Conservation (phyloP, 768 basidiomycete genomes). For the Lactarius quietus region DNA sequence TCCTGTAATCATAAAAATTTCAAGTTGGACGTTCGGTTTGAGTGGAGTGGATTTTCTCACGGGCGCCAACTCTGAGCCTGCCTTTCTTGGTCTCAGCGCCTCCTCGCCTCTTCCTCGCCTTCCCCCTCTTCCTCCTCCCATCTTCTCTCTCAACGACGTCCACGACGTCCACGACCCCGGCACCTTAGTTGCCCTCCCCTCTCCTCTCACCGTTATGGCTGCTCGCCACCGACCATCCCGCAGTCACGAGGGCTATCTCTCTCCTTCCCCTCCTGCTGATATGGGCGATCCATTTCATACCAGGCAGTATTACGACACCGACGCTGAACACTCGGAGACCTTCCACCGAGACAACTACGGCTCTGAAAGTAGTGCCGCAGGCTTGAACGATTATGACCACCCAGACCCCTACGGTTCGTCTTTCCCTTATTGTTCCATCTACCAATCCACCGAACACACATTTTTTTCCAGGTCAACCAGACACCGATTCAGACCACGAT, state of each 20-base stretch:
- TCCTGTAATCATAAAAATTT: not conserved
- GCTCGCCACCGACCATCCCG: conserved; percentile 52
- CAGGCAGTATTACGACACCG: conserved; percentile 63
- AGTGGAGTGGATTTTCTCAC: no score
- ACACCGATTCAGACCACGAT: conserved; percentile 81
- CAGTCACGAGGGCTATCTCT: conserved; percentile 59
- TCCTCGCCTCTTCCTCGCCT: not conserved
- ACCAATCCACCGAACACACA: not conserved
- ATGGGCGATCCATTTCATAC: conserved; percentile 61
- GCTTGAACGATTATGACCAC: conserved; percentile 56
- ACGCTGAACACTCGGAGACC: conserved; percentile 65
- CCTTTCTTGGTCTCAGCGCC: not conserved
- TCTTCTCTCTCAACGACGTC: conserved; percentile 7
- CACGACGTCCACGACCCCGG: conserved; percentile 11
- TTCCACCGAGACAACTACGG: conserved; percentile 62
- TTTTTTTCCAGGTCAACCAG: conserved; percentile 56
- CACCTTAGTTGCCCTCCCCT: conserved; percentile 1
- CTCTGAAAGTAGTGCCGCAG: conserved; percentile 67
- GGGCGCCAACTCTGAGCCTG: not conserved
- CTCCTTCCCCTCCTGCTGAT: conserved; percentile 57
- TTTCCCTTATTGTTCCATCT: not conserved
- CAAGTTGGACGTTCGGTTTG: not conserved
- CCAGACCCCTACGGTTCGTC: conserved; percentile 48
- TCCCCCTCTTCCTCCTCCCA: not conserved
- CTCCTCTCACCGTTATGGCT: conserved; percentile 36